Conservation (phyloP, 176 grass and related monocot genomes). For the Dactylis glomerata region DNA sequence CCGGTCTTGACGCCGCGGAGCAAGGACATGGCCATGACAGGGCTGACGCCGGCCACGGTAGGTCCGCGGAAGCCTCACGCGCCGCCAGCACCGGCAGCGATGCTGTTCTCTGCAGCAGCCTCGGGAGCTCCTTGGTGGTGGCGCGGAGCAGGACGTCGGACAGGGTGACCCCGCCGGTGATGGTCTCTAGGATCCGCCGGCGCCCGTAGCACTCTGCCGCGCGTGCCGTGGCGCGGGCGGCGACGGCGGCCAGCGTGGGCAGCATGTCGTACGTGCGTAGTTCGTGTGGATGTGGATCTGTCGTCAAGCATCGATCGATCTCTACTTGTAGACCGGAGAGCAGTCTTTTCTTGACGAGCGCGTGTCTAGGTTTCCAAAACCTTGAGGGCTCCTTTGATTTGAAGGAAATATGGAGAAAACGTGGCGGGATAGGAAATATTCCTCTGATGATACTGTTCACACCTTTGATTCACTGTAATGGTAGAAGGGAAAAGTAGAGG, state of each 20-base stretch:
- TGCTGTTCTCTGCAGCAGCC: neutral
- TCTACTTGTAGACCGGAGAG: too few relatives aligned
- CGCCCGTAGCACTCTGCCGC: neutral
- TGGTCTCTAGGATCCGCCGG: neutral
- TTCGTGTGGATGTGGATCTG: too few relatives aligned
- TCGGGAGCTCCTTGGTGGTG: neutral
- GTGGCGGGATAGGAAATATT: too few relatives aligned
- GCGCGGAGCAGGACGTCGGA: neutral
- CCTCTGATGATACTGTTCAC: too few relatives aligned
- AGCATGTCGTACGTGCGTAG: neutral
- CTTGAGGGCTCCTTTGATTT: too few relatives aligned
- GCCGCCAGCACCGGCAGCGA: neutral
- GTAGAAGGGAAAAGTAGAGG: too few relatives aligned
- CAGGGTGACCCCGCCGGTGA: neutral
- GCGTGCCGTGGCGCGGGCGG: neutral
- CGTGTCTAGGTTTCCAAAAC: too few relatives aligned
- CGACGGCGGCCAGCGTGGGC: neutral
- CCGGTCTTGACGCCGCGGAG: neutral
- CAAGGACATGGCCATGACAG: too few relatives aligned
- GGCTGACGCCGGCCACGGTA: neutral
- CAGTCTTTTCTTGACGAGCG: too few relatives aligned
- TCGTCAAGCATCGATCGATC: too few relatives aligned
- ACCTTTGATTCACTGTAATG: too few relatives aligned
- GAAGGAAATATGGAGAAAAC: too few relatives aligned
- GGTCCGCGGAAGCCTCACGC: neutral